Evolutionary conservation across 306 rosid species (phyloP).

Genomic region (Malus asiatica): DNA sequence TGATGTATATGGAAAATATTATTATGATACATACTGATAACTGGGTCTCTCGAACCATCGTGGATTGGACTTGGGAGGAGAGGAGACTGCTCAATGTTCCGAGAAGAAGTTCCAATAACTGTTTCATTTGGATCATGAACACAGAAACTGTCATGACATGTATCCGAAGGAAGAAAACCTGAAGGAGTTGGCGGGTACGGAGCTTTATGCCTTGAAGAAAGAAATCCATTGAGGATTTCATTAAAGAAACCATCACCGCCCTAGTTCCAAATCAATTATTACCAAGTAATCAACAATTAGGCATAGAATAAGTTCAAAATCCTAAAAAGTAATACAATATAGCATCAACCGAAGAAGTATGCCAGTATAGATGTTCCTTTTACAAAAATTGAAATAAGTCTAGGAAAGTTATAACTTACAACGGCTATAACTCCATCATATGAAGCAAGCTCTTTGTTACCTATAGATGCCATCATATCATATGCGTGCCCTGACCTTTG

Average conservation of each 20-base stretch:
- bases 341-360: background rate
- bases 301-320: conserved; percentile 4
- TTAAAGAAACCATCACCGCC: conserved; percentile 99
- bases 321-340: background rate
- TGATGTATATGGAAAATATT: conserved; percentile 14
- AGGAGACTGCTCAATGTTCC: conserved; percentile 48
- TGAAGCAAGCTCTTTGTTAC: conserved; percentile 57
- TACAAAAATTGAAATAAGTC: background rate
- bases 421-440: conserved; percentile 85
- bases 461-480: conserved; percentile 57
- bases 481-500: conserved; percentile 82
- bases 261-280: conserved; percentile 43
- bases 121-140: conserved; percentile 34
- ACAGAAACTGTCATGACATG: conserved; percentile 28
- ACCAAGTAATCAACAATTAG: conserved; percentile 17
- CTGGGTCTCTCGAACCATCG: conserved; percentile 26
- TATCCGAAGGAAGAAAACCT: conserved; percentile 37
- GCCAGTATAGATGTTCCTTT: background rate
- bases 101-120: conserved; percentile 31
- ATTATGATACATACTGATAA: conserved; percentile 42
- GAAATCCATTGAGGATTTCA: conserved; percentile 95
- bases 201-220: conserved; percentile 72
- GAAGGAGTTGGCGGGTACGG: conserved; percentile 77
- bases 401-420: conserved; percentile 49
- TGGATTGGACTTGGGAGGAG: conserved; percentile 42